Base-by-base conservation (phyloP, 768 basidiomycete genomes). In the Pisolithus albus region DNA sequence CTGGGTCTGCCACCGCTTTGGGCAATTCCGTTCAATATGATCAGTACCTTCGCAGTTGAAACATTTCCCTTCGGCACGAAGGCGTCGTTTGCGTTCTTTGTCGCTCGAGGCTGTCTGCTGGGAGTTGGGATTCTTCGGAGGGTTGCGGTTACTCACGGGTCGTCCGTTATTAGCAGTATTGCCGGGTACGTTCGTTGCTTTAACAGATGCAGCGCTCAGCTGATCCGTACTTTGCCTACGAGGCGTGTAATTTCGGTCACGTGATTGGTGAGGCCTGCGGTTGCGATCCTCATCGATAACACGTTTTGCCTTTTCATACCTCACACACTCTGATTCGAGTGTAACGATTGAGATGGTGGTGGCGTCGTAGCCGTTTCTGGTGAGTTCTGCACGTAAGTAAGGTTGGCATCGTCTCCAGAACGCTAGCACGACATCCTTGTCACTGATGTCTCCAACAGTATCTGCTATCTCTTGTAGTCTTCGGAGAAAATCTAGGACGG, bases 401-500 rank as follows among this genome's bases (percentile, higher is more conserved):
- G 19, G 46, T 38, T 52, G 43, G 19, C 52, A 56, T 18, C 49
- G 37, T 9, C 50, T 46, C 59, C 54, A 60, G 38, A 60, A 60
- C 23, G 38, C 52, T 1, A 53, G 37, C 1, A 57, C 43, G 1
- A 54, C 23, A 4, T 46, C 52, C 8, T 46, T 30, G 1, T 50
- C 24, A n/a, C 49, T 44, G 16, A 60, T 47, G 30, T 57, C 51
- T 0, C 59, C 59, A 42, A 57, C 32, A 13, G 52, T 57, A 16
- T 55, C 38, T 0, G 52, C 52, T 1, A 60, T 28, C 3, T 45
- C 44, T 13, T 53, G 43, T 1, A 60, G 50, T 13, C 52, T 38
- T 1, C 41, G 37, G 2, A 52, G 24, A 39, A 53, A 58, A 2
- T 55, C 56, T 11, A 45, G 50, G 7, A 60, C 55, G 1, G 54